Evolutionary conservation across 1,284 basidiomycete species (phyloP).

Genomic region (Moniliella sp.): DNA sequence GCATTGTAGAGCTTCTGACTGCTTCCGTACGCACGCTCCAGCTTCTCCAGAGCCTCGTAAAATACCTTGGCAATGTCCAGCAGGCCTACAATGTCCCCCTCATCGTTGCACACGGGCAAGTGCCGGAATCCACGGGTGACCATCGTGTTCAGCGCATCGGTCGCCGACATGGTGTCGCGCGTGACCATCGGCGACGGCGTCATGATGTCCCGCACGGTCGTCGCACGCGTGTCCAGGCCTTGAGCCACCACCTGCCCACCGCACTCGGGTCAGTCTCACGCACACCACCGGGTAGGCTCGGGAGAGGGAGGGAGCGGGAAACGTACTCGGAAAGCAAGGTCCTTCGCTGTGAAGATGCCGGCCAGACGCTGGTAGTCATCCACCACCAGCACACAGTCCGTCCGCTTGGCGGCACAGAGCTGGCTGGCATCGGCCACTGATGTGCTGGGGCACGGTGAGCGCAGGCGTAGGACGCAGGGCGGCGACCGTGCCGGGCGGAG

Average conservation of each 20-base stretch:
- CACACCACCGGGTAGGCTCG: no score
- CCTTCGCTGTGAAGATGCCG: conserved; percentile 97
- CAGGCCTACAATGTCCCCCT: conserved; percentile 71
- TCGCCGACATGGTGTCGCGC: conserved; percentile 87
- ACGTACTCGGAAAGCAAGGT: conserved; percentile 78
- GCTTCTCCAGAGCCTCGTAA: conserved; percentile 92
- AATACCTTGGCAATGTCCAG: conserved; percentile 99
- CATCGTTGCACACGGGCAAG: conserved; percentile 41
- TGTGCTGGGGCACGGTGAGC: conserved; percentile 83
- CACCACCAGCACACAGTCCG: conserved; percentile 97
- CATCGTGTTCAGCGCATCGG: conserved; percentile 94
- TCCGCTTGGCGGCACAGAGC: conserved; percentile 89
- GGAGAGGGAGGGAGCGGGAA: no score
- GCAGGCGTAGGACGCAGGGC: conserved; percentile 85
- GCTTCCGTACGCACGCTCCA: conserved; percentile 84
- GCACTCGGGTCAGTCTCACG: no score
- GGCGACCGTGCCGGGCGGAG: conserved; percentile 82
- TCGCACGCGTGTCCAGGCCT: conserved; percentile 75
- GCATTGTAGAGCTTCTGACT: conserved; percentile 89
- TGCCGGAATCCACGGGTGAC: conserved; percentile 89
- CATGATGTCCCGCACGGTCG: conserved; percentile 86
- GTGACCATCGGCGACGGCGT: conserved; percentile 97
- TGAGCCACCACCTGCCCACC: conserved; percentile 77
- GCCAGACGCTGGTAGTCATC: conserved; percentile 95
- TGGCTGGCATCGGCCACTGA: conserved; percentile 93